A percentile compares a stretch with the other conserved stretches of the same genome.
These are phyloP conservation scores for Brasenia schreberi DNA, from an alignment of 164 flowering plant genomes.

Conservation along the genomic window DNA sequence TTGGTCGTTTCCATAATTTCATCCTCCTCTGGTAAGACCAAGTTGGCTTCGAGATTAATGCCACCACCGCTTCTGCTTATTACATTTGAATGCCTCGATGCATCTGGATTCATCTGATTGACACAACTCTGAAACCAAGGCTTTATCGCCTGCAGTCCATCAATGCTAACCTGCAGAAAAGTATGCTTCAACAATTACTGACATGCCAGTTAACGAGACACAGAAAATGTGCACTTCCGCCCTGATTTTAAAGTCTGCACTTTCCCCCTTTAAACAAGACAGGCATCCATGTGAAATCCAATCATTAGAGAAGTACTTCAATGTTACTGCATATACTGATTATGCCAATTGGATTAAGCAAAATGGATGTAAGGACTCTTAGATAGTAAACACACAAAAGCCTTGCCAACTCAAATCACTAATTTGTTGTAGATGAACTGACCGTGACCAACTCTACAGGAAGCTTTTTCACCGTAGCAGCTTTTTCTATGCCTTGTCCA, in stretches of 20 bases:
- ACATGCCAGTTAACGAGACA: no score
- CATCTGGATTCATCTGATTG: slow-evolving; percentile 7
- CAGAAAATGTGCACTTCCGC: no score
- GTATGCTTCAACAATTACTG: no score
- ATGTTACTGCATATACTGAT: not conserved
- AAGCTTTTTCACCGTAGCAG: slow-evolving; percentile 12
- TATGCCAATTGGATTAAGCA: not conserved
- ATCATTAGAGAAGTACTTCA: no score
- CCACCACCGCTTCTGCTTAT: slow-evolving; percentile 36
- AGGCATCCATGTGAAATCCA: no score
- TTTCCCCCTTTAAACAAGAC: no score
- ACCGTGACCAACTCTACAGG: slow-evolving; percentile 56
- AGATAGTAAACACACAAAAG: not conserved
- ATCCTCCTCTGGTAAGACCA: slow-evolving; percentile 33
- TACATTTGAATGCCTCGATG: slow-evolving; percentile 20
- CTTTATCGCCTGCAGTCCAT: slow-evolving; percentile 82
- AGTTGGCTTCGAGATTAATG: slow-evolving; percentile 45
- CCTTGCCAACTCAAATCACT: not conserved
- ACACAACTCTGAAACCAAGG: slow-evolving; percentile 31
- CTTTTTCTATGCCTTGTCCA: slow-evolving; percentile 17
- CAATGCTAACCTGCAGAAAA: slow-evolving; percentile 57
- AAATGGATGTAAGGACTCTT: not conserved
- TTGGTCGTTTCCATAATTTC: slow-evolving; percentile 29
- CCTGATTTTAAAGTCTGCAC: no score
- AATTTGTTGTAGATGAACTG: not conserved